These are phyloP conservation scores for Starmera dryadoides DNA, from an alignment of 805 yeast genomes.

Conservation along the genomic window DNA sequence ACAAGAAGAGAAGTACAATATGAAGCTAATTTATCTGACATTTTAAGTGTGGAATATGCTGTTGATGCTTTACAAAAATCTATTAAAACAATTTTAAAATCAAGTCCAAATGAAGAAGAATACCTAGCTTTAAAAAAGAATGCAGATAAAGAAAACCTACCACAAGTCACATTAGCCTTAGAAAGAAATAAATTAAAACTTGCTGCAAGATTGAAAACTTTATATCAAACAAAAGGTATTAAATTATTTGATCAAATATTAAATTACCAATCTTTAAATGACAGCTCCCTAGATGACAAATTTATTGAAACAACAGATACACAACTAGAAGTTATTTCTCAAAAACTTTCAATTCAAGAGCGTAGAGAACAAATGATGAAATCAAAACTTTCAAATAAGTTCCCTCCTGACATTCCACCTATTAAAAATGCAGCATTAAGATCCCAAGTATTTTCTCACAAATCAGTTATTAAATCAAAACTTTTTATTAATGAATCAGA, in stretches of 20 bases:
- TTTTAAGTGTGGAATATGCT: conserved; percentile 41
- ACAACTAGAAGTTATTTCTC: background rate
- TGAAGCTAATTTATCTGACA: conserved; percentile 13
- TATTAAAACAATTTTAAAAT: conserved; percentile 39
- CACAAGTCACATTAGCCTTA: conserved; percentile 42
- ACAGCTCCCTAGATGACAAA: background rate
- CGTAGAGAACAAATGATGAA: too few species aligned
- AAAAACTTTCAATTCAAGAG: too few species aligned
- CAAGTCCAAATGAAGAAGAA: conserved; percentile 42
- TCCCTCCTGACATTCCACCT: conserved; percentile 60
- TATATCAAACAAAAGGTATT: conserved; percentile 41
- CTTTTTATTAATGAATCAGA: conserved; percentile 50
- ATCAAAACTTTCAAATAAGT: background rate
- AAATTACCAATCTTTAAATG: conserved; percentile 24
- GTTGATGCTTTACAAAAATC: conserved; percentile 45
- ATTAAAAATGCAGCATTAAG: conserved; percentile 52
- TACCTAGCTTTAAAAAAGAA: conserved; percentile 17
- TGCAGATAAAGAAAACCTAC: conserved; percentile 21
- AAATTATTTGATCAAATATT: conserved; percentile 49
- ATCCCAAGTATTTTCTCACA: conserved; percentile 75
- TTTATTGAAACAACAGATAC: too few species aligned
- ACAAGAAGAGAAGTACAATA: background rate
- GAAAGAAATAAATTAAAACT: conserved; percentile 47
- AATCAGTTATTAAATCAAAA: conserved; percentile 58
- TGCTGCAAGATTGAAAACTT: conserved; percentile 52